Evolutionary conservation across 2,329 filamentous ascomycete genomes (phyloP).

Genomic region (Aureobasidium melanogenum): DNA sequence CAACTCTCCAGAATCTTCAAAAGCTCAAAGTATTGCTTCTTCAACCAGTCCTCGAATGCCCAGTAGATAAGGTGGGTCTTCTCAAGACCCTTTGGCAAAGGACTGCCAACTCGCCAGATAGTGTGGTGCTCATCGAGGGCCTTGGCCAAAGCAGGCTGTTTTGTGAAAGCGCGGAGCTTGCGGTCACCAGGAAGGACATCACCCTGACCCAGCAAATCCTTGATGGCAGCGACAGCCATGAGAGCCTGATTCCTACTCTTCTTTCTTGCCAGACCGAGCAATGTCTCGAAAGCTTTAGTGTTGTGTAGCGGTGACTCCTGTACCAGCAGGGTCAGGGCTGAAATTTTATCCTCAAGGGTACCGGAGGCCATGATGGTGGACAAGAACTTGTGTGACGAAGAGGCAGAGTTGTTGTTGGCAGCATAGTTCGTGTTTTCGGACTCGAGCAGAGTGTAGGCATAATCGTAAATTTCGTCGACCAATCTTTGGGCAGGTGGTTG

Average conservation of each 20-base stretch:
- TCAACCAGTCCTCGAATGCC: slow-evolving; percentile 93
- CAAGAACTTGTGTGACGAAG: slow-evolving; percentile 90
- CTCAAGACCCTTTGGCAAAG: slow-evolving; percentile 64
- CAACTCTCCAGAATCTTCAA: slow-evolving; percentile 85
- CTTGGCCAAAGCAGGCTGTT: slow-evolving; percentile 67
- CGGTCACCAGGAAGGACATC: slow-evolving; percentile 74
- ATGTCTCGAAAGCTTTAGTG: slow-evolving; percentile 74
- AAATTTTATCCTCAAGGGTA: slow-evolving; percentile 94
- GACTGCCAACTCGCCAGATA: slow-evolving; percentile 60
- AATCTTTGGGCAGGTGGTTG: slow-evolving; percentile 41
- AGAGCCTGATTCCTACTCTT: slow-evolving; percentile 88
- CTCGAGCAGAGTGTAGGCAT: slow-evolving; percentile 68
- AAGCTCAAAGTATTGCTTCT: slow-evolving; percentile 86
- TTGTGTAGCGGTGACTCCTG: slow-evolving; percentile 96
- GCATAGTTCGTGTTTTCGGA: slow-evolving; percentile 69
- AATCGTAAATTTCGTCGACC: slow-evolving; percentile 53
- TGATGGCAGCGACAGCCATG: slow-evolving; percentile 82
- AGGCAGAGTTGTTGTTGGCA: slow-evolving; percentile 61
- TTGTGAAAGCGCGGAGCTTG: slow-evolving; percentile 68
- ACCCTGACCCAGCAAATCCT: slow-evolving; percentile 88
- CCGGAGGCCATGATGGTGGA: slow-evolving; percentile 94
- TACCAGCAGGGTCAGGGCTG: slow-evolving; percentile 83
- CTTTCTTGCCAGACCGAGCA: slow-evolving; percentile 79
- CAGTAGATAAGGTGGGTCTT: slow-evolving; percentile 74
- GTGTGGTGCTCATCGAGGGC: slow-evolving; percentile 55